phyloP scores from a whole-genome alignment of 2,329 filamentous ascomycete genomes.

The Penicillium sp. region DNA sequence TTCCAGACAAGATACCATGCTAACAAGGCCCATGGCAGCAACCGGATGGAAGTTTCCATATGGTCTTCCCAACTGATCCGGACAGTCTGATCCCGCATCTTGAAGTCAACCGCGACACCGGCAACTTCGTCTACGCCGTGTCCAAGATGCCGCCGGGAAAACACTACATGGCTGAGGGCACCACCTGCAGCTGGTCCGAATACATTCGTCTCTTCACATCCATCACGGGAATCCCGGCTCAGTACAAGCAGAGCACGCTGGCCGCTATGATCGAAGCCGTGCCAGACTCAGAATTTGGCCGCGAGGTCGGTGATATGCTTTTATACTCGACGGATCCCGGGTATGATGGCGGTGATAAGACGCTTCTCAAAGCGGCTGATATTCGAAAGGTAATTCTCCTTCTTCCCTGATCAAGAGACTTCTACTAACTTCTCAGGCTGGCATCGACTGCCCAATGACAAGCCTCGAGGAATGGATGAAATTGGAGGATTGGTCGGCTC shows the following conservation, averaged over 20 bases:
- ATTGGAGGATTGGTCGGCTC: slow-evolving; percentile 25
- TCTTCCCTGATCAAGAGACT: background rate
- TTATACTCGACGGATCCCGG: slow-evolving; percentile 46
- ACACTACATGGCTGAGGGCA: slow-evolving; percentile 48
- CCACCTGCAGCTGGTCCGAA: slow-evolving; percentile 46
- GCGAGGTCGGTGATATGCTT: slow-evolving; percentile 48
- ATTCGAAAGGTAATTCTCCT: slow-evolving; percentile 37
- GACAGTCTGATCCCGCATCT: slow-evolving; percentile 42
- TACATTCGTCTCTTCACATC: slow-evolving; percentile 43
- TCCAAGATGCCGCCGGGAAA: slow-evolving; percentile 49
- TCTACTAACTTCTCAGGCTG: slow-evolving; percentile 28
- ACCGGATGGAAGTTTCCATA: slow-evolving; percentile 32
- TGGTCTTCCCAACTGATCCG: slow-evolving; percentile 45
- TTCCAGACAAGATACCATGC: background rate
- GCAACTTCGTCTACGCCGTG: slow-evolving; percentile 48
- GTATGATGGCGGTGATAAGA: slow-evolving; percentile 46
- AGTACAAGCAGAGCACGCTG: slow-evolving; percentile 39
- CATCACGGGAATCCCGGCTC: slow-evolving; percentile 30
- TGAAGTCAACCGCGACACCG: slow-evolving; percentile 46
- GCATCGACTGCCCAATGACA: slow-evolving; percentile 38
- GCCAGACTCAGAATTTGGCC: slow-evolving; percentile 40
- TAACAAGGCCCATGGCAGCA: slow-evolving; percentile 22
- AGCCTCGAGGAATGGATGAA: slow-evolving; percentile 25
- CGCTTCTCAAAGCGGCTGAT: slow-evolving; percentile 42
- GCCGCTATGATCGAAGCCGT: slow-evolving; percentile 40